Evolutionary conservation across 1,284 basidiomycete species (phyloP).

Genomic region (Apiotrichum sp.): DNA sequence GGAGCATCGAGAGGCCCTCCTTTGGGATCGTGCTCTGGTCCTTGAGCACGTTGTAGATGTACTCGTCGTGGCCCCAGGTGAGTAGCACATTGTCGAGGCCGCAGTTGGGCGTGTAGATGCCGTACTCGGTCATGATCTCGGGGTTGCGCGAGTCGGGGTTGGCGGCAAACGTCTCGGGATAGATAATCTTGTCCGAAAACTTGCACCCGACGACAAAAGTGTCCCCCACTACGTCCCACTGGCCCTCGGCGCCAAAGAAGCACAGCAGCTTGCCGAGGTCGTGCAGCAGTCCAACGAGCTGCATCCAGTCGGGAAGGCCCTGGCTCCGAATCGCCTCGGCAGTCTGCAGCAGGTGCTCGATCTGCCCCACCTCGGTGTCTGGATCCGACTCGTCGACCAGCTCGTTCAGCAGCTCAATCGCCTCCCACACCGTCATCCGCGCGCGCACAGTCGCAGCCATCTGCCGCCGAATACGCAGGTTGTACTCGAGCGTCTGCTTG

Average conservation of each 20-base stretch:
- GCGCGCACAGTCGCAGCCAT: constrained; percentile 30
- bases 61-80: constrained; percentile 79
- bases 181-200: constrained; percentile 67
- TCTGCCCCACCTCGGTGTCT: constrained; percentile 61
- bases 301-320: constrained; percentile 67
- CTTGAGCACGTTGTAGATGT: constrained; percentile 27
- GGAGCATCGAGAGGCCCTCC: constrained; percentile 82
- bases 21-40: constrained; percentile 55
- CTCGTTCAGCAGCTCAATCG: constrained; percentile 82
- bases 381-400: constrained; percentile 74
- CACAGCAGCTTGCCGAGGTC: constrained; percentile 76
- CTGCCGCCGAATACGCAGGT: constrained; percentile 58
- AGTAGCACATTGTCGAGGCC: constrained; percentile 86
- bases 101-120: constrained; percentile 72
- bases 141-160: constrained; percentile 68
- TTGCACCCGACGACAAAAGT: constrained; percentile 77
- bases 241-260: constrained; percentile 65
- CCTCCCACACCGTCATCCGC: constrained; percentile 65
- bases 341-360: constrained; percentile 84
- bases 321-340: constrained; percentile 84
- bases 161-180: constrained; percentile 65
- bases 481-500: constrained; percentile 82
- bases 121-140: constrained; percentile 66
- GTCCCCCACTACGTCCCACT: constrained; percentile 85
- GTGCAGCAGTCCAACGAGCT: constrained; percentile 76